Conservation (phyloP, 2,329 filamentous ascomycete genomes). For the Fusarium pseudoanthophilum region DNA sequence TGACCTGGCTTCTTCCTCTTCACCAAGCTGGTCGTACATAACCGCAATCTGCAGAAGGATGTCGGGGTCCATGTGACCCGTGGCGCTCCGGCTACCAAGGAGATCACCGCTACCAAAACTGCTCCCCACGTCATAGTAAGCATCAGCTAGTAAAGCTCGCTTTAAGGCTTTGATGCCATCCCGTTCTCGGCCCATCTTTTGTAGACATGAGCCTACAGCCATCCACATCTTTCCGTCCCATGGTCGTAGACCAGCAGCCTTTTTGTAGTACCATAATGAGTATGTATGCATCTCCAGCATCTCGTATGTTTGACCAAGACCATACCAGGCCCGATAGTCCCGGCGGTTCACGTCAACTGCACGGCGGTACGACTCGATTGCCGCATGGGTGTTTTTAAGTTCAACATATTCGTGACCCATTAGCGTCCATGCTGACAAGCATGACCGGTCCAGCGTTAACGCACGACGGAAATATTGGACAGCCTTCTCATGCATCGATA, state of each 20-base stretch:
- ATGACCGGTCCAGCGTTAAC: conserved; percentile 87
- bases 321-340: conserved; percentile 98
- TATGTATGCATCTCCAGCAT: conserved; percentile 98
- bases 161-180: conserved; percentile 97
- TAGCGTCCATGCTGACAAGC: conserved; percentile 94
- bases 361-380: conserved; percentile 94
- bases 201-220: conserved; percentile 90
- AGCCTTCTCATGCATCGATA: conserved; percentile 96
- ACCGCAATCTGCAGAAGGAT: conserved; percentile 88
- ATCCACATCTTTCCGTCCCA: conserved; percentile 99
- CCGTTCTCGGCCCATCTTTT: conserved; percentile 86
- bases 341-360: conserved; percentile 96
- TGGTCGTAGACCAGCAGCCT: conserved; percentile 89
- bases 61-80: conserved; percentile 83
- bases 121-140: conserved; percentile 78
- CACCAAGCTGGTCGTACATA: conserved; percentile 84
- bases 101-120: conserved; percentile 61
- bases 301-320: conserved; percentile 95
- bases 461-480: conserved; percentile 98
- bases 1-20: conserved; percentile 82
- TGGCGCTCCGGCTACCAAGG: conserved; percentile 61
- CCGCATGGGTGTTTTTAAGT: conserved; percentile 97
- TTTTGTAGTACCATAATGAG: conserved; percentile 96
- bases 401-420: conserved; percentile 99
- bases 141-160: conserved; percentile 87